phyloP scores from a whole-genome alignment of 768 basidiomycete genomes.

The Lactarius deliciosus region DNA sequence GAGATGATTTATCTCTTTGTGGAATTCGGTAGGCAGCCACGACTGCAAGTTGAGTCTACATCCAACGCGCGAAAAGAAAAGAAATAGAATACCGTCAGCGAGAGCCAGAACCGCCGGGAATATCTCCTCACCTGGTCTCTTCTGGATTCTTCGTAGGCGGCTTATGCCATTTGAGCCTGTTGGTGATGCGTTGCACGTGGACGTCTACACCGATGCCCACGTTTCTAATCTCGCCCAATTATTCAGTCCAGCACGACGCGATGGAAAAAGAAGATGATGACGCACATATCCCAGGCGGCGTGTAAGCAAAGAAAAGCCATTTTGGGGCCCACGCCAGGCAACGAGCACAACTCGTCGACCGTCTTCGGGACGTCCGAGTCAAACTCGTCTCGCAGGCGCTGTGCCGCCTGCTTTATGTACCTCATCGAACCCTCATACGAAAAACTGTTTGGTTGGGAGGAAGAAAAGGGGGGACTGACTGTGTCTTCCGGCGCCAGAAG shows the following conservation, averaged over 20 bases:
- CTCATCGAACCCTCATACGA: constrained; percentile 38
- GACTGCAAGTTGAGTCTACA: constrained; percentile 73
- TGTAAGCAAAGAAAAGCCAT: constrained; percentile 91
- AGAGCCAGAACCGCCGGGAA: neutral
- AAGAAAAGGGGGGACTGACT: constrained; percentile 44
- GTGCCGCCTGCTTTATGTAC: constrained; percentile 73
- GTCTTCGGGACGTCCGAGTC: constrained; percentile 86
- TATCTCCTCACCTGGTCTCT: constrained; percentile 63
- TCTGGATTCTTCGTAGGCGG: constrained; percentile 83
- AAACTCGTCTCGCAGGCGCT: constrained; percentile 66
- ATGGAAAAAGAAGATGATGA: constrained; percentile 5
- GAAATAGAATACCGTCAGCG: neutral
- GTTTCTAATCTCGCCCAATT: constrained; percentile 49
- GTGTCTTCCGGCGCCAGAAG: constrained; percentile 87
- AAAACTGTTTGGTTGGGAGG: neutral
- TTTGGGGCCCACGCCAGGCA: constrained; percentile 94
- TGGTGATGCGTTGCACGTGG: constrained; percentile 94
- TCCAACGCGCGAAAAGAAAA: neutral
- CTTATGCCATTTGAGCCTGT: constrained; percentile 90
- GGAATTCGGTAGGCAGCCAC: constrained; percentile 75
- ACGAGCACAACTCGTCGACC: constrained; percentile 79
- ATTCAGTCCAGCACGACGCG: neutral
- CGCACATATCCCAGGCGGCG: constrained; percentile 80
- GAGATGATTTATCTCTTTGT: constrained; percentile 73
- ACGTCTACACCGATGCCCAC: constrained; percentile 94